Evolutionary conservation across 106 monocot genomes (phyloP), one percentile per base, ranked within the genome.

Genomic region (Acorus gramineus): DNA sequence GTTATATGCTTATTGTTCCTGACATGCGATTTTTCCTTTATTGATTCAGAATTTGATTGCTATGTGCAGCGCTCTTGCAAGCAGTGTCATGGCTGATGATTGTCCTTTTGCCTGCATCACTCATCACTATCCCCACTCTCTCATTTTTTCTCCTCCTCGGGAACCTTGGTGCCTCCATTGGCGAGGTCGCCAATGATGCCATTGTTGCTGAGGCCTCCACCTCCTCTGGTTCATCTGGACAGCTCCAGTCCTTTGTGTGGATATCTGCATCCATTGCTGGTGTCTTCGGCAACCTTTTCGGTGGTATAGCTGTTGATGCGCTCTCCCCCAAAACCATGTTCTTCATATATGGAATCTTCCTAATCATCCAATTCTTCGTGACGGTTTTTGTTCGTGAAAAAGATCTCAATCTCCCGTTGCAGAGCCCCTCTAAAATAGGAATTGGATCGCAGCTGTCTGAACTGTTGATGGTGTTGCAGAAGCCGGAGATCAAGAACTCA

Each of bases 151-250:
- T 87, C 63, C 76, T 92, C 46, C 61, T 92, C 1, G 77, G 84
- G 59, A 87, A 87, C 78, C 76, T 88, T 7, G 93, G 93, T 50
- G 93, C 87, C 47, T 79, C 93, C 46, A 78, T 93, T 59, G 69
- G 74, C 1, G 93, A 93, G 76, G 93, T 93, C 51, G 84, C 88
- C 13, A 93, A 93, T 61, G 88, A 87, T 66, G 93, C 93, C 13
- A 87, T 92, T 44, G 82, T 87, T n/a, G 84, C 84, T 0, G 92
- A 92, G 72, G 81, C 84, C 52, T 45, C 12, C 3, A 4, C 28
- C 14, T 57, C 57, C 7, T 9, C 69, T 46, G 60, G 74, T 4
- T 53, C 50, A 7, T 77, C 86, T 1, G 78, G 80, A 28, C 73
- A 67, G 44, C 83, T 90, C 48, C 92, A 92, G 46, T 87, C 92